Evolutionary conservation across 1,284 basidiomycete species (phyloP).

Genomic region (Grifola frondosa): DNA sequence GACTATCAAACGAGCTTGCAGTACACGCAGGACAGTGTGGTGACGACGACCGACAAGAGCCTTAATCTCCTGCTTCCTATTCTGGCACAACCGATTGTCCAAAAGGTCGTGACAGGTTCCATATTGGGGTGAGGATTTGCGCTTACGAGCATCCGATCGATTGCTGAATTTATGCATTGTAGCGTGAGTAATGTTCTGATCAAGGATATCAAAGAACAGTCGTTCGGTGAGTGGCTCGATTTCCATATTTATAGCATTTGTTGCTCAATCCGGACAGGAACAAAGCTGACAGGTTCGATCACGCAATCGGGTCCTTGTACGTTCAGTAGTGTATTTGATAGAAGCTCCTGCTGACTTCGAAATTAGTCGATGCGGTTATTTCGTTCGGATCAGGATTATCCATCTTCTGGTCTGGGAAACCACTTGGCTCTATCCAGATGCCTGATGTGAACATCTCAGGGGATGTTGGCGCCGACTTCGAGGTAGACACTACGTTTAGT

Average conservation of each 20-base stretch:
- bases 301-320: slow-evolving; percentile 75
- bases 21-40: slow-evolving; percentile 60
- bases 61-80: slow-evolving; percentile 69
- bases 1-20: slow-evolving; percentile 64
- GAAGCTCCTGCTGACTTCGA: slow-evolving; percentile 9
- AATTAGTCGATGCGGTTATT: slow-evolving; percentile 68
- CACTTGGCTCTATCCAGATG: slow-evolving; percentile 66
- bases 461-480: slow-evolving; percentile 64
- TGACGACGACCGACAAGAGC: slow-evolving; percentile 61
- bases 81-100: slow-evolving; percentile 78
- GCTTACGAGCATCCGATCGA: slow-evolving; percentile 3
- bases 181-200: slow-evolving; percentile 63
- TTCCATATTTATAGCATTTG: not conserved
- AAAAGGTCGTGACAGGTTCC: slow-evolving; percentile 67
- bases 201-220: slow-evolving; percentile 51
- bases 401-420: slow-evolving; percentile 61
- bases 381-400: slow-evolving; percentile 64
- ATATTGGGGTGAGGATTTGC: slow-evolving; percentile 51
- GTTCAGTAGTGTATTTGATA: slow-evolving; percentile 23
- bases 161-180: not conserved
- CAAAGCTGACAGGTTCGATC: slow-evolving; percentile 63
- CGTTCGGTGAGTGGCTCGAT: slow-evolving; percentile 47
- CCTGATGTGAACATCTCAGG: slow-evolving; percentile 54
- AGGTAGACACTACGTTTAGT: slow-evolving; percentile 55
- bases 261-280: slow-evolving; percentile 35